Conservation (phyloP, 345 rosid genomes). For the Diplotaxis tenuifolia region DNA sequence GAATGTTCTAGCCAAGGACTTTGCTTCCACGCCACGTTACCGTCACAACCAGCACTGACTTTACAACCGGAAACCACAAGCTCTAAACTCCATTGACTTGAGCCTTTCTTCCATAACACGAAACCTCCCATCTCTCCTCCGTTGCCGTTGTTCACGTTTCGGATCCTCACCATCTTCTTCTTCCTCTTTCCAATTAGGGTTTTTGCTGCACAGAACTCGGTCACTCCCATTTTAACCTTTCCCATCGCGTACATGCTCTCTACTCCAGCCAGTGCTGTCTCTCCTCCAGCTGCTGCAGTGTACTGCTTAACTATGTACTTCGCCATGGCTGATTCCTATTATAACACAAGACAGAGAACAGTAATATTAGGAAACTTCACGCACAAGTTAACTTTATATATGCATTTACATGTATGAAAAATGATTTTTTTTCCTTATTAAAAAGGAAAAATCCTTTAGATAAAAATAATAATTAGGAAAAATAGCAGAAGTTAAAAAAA, state of each 20-base stretch:
- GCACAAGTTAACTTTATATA: not conserved
- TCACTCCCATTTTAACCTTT: slow-evolving; percentile 40
- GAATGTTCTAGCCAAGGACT: slow-evolving; percentile 87
- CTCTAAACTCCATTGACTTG: slow-evolving; percentile 88
- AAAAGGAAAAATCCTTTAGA: not conserved
- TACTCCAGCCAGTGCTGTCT: slow-evolving; percentile 5
- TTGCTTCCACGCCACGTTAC: slow-evolving; percentile 87
- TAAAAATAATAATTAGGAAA: not conserved
- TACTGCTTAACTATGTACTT: slow-evolving; percentile 45
- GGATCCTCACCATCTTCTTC: slow-evolving; percentile 48
- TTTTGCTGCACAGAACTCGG: slow-evolving; percentile 39
- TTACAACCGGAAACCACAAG: slow-evolving; percentile 83
- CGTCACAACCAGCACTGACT: slow-evolving; percentile 93
- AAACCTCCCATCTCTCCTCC: slow-evolving; percentile 86
- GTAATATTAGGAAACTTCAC: slow-evolving; percentile 21
- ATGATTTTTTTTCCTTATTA: not conserved
- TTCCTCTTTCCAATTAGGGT: slow-evolving; percentile 26
- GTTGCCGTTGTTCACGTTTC: slow-evolving; percentile 43
- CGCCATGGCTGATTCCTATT: slow-evolving; percentile 41
- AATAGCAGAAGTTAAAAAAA: too few relatives aligned
- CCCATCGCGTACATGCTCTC: slow-evolving; percentile 46
- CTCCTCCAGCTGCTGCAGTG: slow-evolving; percentile 41
- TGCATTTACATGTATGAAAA: not conserved
- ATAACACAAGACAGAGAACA: slow-evolving; percentile 9
- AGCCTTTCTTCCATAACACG: slow-evolving; percentile 86